Evolutionary conservation across 495 filamentous ascomycete genomes (phyloP), one percentile per base, ranked within the genome.

Genomic region (Recurvomyces mirabilis): DNA sequence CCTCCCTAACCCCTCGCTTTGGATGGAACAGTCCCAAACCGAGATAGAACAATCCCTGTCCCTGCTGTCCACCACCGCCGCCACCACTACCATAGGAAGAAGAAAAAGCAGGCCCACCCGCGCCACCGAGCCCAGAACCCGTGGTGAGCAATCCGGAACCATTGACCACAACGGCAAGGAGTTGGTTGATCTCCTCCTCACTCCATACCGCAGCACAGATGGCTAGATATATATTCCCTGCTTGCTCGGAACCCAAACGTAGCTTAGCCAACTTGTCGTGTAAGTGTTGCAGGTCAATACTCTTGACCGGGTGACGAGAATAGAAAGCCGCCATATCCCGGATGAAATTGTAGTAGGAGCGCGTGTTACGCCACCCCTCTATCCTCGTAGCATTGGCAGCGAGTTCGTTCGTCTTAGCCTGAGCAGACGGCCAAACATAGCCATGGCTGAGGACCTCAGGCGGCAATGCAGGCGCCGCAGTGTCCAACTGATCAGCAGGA

Each of bases 1-100:
- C 77, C 52, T 84, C 65, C 30, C 91, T 73, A 20, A 93, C 87
- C 43, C 82, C 82, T 24, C 68, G 69, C 43, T 84, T 73, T 28
- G 84, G 84, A 67, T 99, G 91, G 59, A 95, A 94, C n/a, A 99
- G 70, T 3, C 91, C 91, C 45, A 96, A 74, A 29, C 79, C 81
- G 24, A 99, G 62, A 52, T 94, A 94, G 64, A 96, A 96, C 17
- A 99, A 70, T 18, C 37, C 41, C 31, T 54, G 43, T 15, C 38
- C 43, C 32, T 5, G 23, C 15, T 0, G 14, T 1, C 51, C 38
- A 20, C 12, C 29, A 5, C 11, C 25, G 10, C 48, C 40, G 19
- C n/a, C 32, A 14, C 25, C 23, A n/a, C 3, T 19, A 23, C 13
- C 25, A 4, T n/a, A n/a, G n/a, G n/a, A n/a, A n/a, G n/a, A n/a